phyloP scores from a whole-genome alignment of 768 basidiomycete genomes.

The Ramaria rubella region DNA sequence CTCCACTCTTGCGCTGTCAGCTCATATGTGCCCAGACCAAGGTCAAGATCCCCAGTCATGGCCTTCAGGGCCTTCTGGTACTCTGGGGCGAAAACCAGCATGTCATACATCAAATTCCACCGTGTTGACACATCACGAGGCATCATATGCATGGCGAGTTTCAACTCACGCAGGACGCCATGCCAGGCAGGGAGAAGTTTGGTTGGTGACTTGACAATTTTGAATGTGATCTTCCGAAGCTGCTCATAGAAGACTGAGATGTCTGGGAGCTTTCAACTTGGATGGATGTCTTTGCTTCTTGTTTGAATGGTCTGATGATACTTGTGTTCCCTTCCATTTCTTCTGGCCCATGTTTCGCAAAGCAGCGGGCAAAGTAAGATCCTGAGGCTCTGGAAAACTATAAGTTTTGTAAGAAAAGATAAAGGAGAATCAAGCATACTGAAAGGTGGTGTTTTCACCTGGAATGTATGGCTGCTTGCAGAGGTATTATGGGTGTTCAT shows the following conservation, averaged over 20 bases:
- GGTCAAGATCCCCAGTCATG: constrained; percentile 17
- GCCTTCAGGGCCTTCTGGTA: constrained; percentile 23
- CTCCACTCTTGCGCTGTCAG: constrained; percentile 28
- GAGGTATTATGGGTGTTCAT: not conserved
- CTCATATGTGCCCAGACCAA: constrained; percentile 23
- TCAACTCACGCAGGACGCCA: constrained; percentile 8
- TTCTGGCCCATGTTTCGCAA: no score
- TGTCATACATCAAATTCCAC: constrained; percentile 35
- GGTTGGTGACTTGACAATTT: constrained; percentile 23
- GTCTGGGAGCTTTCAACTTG: no score
- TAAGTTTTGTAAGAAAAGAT: no score
- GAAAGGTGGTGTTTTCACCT: not conserved
- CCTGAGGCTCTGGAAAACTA: no score
- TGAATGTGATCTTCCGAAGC: constrained; percentile 19
- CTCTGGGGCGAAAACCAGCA: constrained; percentile 28
- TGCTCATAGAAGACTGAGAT: no score
- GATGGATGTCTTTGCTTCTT: no score
- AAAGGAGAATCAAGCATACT: not conserved
- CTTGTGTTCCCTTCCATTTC: not conserved
- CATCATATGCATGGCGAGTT: constrained; percentile 21
- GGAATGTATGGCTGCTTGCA: not conserved
- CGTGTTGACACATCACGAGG: constrained; percentile 33
- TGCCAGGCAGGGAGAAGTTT: constrained; percentile 28
- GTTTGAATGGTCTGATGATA: not conserved
- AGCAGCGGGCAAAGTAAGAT: no score